Evolutionary conservation across 495 filamentous ascomycete genomes (phyloP).

Genomic region (Xylaria venustula): DNA sequence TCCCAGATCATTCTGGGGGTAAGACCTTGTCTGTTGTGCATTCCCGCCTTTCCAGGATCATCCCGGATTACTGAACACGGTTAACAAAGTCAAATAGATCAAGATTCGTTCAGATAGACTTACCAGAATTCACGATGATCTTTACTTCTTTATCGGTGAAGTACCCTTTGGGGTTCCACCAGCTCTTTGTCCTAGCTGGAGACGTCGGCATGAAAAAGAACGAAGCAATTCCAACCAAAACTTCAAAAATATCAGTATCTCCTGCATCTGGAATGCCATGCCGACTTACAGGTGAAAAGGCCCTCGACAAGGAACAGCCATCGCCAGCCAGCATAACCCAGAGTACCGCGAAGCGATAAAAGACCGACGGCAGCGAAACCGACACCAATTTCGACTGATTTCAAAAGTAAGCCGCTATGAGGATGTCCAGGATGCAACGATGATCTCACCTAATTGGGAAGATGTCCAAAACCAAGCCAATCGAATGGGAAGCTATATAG

Average conservation of each 20-base stretch:
- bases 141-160: constrained; percentile 63
- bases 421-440: background rate
- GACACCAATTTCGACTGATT: constrained; percentile 63
- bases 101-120: background rate
- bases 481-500: constrained; percentile 20
- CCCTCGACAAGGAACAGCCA: constrained; percentile 63
- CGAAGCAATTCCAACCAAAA: constrained; percentile 61
- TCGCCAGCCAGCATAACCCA: constrained; percentile 66
- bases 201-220: constrained; percentile 69
- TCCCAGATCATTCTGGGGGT: constrained; percentile 58
- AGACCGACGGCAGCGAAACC: constrained; percentile 72
- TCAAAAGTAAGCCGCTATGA: background rate
- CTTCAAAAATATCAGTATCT: constrained; percentile 11
- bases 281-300: constrained; percentile 20
- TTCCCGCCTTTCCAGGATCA: constrained; percentile 64
- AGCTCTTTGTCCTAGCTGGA: constrained; percentile 65
- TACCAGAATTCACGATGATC: constrained; percentile 70
- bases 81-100: background rate
- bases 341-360: constrained; percentile 59
- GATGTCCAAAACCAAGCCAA: constrained; percentile 27
- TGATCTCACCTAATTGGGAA: constrained; percentile 22
- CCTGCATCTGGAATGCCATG: background rate
- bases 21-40: constrained; percentile 62
- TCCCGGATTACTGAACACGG: constrained; percentile 56
- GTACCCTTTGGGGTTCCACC: constrained; percentile 59